phyloP scores from a whole-genome alignment of 352 stramenopile genomes.

The Phytophthora aleatoria region DNA sequence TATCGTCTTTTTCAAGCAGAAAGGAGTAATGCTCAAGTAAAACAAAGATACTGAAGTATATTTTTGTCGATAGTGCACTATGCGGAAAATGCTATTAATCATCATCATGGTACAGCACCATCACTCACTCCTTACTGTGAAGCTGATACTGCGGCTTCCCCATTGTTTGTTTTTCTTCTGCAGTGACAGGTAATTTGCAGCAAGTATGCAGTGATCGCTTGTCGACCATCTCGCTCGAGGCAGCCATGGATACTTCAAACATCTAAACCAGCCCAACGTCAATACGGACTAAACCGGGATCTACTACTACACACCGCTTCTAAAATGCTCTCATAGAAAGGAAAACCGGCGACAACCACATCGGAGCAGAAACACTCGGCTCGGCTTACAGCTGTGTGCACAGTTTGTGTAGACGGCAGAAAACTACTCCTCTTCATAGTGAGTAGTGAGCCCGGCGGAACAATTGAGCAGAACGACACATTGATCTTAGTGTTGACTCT shows the following conservation, averaged over 20 bases:
- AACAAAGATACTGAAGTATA: neutral
- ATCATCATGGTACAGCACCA: neutral
- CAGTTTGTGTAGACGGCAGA: too few relatives aligned
- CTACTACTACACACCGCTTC: too few relatives aligned
- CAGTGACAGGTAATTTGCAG: neutral
- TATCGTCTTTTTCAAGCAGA: conserved; percentile 66
- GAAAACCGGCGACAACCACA: too few relatives aligned
- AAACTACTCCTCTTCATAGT: too few relatives aligned
- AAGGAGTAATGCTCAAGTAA: conserved; percentile 48
- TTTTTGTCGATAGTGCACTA: too few relatives aligned
- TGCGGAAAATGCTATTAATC: neutral
- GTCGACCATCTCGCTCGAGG: neutral
- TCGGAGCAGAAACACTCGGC: too few relatives aligned
- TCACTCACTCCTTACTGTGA: too few relatives aligned
- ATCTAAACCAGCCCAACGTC: neutral
- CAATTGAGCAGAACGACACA: neutral
- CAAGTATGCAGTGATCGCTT: neutral
- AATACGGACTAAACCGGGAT: neutral
- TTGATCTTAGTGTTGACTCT: neutral
- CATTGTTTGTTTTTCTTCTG: neutral
- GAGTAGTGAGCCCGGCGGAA: too few relatives aligned
- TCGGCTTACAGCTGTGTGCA: too few relatives aligned
- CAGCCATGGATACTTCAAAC: neutral
- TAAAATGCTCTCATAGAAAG: too few relatives aligned
- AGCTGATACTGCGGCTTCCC: neutral